Percentiles rank a stretch among this genome's conserved stretches.
Conservation (phyloP, 257 asterid species). For the Salvia splendens region DNA sequence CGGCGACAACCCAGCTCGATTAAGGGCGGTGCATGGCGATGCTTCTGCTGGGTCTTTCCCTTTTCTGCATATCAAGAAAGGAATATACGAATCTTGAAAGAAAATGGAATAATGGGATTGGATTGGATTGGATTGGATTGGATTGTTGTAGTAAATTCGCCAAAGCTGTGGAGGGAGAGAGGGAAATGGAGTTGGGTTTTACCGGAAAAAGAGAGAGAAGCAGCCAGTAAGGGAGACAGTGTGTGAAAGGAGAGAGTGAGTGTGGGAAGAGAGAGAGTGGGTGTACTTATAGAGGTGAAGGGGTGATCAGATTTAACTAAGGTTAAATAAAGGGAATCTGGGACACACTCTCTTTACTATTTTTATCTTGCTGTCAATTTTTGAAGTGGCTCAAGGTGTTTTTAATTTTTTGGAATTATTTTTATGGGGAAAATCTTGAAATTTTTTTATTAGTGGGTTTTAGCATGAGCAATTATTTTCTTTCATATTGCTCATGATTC, state of each 20-base stretch:
- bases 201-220: conserved; percentile 32
- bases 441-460: background rate
- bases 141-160: background rate
- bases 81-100: conserved; percentile 26
- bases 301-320: conserved; percentile 17
- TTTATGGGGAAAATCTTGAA: background rate
- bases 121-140: conserved; percentile 17
- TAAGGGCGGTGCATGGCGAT: conserved; percentile 26
- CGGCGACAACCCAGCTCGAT: conserved; percentile 30
- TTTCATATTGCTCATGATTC: conserved; percentile 1
- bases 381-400: conserved; percentile 16
- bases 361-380: conserved; percentile 39
- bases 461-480: background rate
- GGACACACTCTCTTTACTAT: background rate
- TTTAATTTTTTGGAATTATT: conserved; percentile 26
- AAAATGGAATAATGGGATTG: background rate
- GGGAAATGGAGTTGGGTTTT: conserved; percentile 1
- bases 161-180: conserved; percentile 16
- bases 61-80: conserved; percentile 16
- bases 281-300: conserved; percentile 37
- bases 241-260: background rate
- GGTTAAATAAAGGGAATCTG: conserved; percentile 55
- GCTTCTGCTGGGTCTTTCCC: conserved; percentile 21
- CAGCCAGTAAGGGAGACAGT: background rate
- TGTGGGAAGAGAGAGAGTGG: conserved; percentile 23